Conservation (phyloP, 495 filamentous ascomycete genomes). For the Viridothelium virens region DNA sequence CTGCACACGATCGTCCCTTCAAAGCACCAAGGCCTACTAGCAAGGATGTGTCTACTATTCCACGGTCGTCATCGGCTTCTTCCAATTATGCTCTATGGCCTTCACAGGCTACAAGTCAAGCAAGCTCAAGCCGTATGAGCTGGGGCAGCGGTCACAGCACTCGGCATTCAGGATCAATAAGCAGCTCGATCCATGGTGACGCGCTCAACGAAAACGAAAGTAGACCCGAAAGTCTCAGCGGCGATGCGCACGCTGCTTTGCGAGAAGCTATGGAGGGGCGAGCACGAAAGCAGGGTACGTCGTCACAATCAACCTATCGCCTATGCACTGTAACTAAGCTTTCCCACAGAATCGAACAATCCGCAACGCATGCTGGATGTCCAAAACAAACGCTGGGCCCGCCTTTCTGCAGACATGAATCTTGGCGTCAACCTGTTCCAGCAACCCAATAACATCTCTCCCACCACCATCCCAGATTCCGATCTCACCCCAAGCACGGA, state of each 20-base stretch:
- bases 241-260: background rate
- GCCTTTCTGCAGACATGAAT: conserved; percentile 32
- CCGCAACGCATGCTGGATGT: conserved; percentile 28
- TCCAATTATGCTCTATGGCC: background rate
- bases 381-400: conserved; percentile 37
- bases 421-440: conserved; percentile 17
- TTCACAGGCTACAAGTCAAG: background rate
- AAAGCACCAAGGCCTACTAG: conserved; percentile 28
- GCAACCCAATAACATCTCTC: conserved; percentile 45
- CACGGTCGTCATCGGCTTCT: conserved; percentile 1
- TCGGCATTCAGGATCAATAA: conserved; percentile 6
- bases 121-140: background rate
- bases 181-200: conserved; percentile 12
- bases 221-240: background rate
- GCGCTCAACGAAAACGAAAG: background rate
- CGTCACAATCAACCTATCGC: background rate
- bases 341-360: conserved; percentile 9
- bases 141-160: conserved; percentile 4
- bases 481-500: conserved; percentile 59
- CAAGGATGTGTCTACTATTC: background rate
- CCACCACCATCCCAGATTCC: conserved; percentile 59
- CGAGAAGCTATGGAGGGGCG: conserved; percentile 5
- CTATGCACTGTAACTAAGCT: background rate
- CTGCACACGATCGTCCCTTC: conserved; percentile 21
- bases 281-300: background rate